Conservation (phyloP, 805 yeast genomes). For the Wickerhamiella sergipiensis region DNA sequence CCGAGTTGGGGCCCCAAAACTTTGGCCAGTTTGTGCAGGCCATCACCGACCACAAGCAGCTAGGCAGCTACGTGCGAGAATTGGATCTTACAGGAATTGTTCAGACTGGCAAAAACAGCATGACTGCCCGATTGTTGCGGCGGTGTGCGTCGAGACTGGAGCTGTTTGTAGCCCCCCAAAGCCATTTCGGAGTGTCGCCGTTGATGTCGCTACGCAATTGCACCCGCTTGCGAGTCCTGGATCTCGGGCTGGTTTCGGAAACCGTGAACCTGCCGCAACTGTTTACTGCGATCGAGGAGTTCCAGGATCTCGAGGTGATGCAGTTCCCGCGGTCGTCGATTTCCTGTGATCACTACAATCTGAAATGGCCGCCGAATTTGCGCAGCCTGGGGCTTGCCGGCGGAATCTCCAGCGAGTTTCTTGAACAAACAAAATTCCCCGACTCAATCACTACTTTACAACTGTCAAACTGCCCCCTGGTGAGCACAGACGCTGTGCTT, state of each 20-base stretch:
- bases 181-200: constrained; percentile 88
- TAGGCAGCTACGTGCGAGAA: constrained; percentile 47
- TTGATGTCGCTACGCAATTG: constrained; percentile 70
- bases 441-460: constrained; percentile 53
- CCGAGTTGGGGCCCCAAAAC: constrained; percentile 51
- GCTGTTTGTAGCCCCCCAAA: constrained; percentile 78
- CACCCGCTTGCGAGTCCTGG: constrained; percentile 46
- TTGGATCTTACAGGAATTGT: constrained; percentile 69
- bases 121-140: constrained; percentile 67
- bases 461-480: constrained; percentile 75
- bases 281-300: constrained; percentile 55
- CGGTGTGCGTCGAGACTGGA: constrained; percentile 56
- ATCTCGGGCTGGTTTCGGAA: constrained; percentile 77
- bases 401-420: constrained; percentile 73
- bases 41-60: constrained; percentile 29
- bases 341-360: constrained; percentile 37
- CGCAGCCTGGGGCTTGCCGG: constrained; percentile 70
- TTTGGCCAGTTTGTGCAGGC: constrained; percentile 62
- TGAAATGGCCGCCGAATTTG: constrained; percentile 70
- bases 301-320: constrained; percentile 52
- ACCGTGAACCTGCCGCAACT: constrained; percentile 73
- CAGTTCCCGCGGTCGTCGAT: constrained; percentile 85
- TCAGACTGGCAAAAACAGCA: constrained; percentile 86
- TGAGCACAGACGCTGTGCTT: constrained; percentile 52
- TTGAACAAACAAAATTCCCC: constrained; percentile 61